Evolutionary conservation across 2,329 filamentous ascomycete genomes (phyloP).

Genomic region (Fusarium pininemorale): DNA sequence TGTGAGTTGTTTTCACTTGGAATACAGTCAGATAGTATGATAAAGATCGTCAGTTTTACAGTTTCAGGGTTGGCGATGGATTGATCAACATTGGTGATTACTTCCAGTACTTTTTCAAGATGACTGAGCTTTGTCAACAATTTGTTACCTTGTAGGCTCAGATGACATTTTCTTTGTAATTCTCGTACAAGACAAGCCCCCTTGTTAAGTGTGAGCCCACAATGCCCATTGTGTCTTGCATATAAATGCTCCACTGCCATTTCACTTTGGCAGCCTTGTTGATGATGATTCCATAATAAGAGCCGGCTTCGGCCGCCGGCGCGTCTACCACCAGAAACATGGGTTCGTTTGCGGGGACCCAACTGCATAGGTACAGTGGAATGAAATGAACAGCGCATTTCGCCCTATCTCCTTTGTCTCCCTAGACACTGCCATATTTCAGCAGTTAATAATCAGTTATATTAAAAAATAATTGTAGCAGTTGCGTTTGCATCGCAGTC

Average conservation of each 20-base stretch:
- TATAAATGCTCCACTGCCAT: not conserved
- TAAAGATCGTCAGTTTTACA: not conserved
- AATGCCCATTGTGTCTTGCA: not conserved
- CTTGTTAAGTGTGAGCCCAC: not conserved
- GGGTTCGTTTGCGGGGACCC: conserved; percentile 26
- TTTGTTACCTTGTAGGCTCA: not conserved
- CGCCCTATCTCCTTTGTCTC: not conserved
- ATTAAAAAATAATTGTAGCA: not conserved
- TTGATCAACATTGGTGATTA: not conserved
- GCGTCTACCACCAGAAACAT: conserved; percentile 1
- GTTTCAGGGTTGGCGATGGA: not conserved
- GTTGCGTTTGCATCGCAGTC: not conserved
- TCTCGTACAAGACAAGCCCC: not conserved
- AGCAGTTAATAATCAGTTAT: not conserved
- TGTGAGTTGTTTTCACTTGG: too few relatives aligned
- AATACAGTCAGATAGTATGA: not conserved
- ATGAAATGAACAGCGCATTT: not conserved
- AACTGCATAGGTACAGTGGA: not conserved
- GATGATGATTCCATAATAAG: not conserved
- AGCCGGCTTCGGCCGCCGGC: conserved; percentile 7
- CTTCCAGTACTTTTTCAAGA: not conserved
- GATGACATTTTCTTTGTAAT: not conserved
- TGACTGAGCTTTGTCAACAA: not conserved
- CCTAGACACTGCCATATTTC: not conserved
- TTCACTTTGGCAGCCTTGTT: not conserved